Conservation (phyloP, 1,139 yeast genomes). For the Debaryomyces singareniensis region DNA sequence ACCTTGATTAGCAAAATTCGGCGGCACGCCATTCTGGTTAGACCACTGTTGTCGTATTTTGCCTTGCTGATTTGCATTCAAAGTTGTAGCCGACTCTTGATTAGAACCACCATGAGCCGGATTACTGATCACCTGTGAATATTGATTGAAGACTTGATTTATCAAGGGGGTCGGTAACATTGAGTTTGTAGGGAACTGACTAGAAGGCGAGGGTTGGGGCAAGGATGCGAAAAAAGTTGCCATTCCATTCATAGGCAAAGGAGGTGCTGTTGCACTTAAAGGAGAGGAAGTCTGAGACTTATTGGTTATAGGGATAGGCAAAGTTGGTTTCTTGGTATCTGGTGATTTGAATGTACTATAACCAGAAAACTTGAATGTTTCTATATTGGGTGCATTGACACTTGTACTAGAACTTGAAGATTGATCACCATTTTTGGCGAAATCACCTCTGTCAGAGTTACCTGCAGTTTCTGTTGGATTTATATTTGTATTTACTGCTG, state of each 20-base stretch:
- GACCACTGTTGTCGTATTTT: background rate
- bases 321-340: conserved; percentile 29
- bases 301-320: conserved; percentile 34
- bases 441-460: conserved; percentile 4
- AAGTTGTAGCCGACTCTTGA: conserved; percentile 5
- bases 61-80: background rate
- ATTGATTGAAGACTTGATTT: conserved; percentile 25
- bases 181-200: conserved; percentile 14
- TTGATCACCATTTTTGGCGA: conserved; percentile 4
- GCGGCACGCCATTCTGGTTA: background rate
- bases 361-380: conserved; percentile 19
- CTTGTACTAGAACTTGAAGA: conserved; percentile 2
- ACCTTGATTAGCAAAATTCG: conserved; percentile 17
- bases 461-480: conserved; percentile 4
- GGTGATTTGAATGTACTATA: conserved; percentile 33
- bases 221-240: conserved; percentile 20
- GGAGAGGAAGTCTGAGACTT: conserved; percentile 44
- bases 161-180: conserved; percentile 33
- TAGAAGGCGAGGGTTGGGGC: conserved; percentile 24
- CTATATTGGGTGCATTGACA: conserved; percentile 9
- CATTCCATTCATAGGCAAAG: conserved; percentile 21
- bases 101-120: conserved; percentile 7
- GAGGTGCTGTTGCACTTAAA: conserved; percentile 36
- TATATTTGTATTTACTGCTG: conserved; percentile 27
- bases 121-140: conserved; percentile 6